Percentiles rank a stretch among this genome's conserved stretches.
Evolutionary conservation across 169 alveolate species (phyloP).

Genomic region (Babesia bigemina): DNA sequence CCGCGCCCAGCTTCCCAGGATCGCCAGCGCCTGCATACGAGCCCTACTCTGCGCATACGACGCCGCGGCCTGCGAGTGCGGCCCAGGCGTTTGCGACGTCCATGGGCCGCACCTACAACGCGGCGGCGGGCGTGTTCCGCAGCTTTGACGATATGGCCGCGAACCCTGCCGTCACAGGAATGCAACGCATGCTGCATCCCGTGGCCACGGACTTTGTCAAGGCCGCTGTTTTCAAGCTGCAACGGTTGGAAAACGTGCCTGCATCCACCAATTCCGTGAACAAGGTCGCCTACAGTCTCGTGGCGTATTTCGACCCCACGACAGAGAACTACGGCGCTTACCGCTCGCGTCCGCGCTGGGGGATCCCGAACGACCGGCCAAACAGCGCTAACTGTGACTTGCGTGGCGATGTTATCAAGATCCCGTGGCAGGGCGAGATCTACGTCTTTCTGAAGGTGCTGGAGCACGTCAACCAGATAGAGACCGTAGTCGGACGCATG

Average conservation of each 20-base stretch:
- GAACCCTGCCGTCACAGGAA: not conserved
- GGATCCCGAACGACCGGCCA: constrained; percentile 45
- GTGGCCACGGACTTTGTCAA: constrained; percentile 31
- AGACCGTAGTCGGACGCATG: constrained; percentile 72
- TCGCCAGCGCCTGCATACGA: not conserved
- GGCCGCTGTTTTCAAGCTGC: constrained; percentile 66
- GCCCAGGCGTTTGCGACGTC: constrained; percentile 25
- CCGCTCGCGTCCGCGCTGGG: constrained; percentile 66
- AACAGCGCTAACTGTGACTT: constrained; percentile 71
- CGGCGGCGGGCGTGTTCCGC: constrained; percentile 29
- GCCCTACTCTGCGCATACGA: too few relatives aligned
- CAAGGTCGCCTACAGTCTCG: constrained; percentile 69
- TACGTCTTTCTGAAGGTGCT: constrained; percentile 72
- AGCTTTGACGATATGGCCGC: constrained; percentile 33
- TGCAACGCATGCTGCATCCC: constrained; percentile 35
- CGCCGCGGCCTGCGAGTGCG: not conserved
- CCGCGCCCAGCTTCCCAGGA: not conserved
- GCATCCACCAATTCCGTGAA: constrained; percentile 37
- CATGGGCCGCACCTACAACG: constrained; percentile 6
- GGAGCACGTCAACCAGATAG: constrained; percentile 69
- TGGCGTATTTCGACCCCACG: constrained; percentile 71
- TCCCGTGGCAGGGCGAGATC: constrained; percentile 75
- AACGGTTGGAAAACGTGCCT: constrained; percentile 75
- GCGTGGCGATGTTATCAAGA: constrained; percentile 69
- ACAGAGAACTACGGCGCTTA: constrained; percentile 71